Conservation (phyloP, 208 protist genomes). For the Angomonas deanei region DNA sequence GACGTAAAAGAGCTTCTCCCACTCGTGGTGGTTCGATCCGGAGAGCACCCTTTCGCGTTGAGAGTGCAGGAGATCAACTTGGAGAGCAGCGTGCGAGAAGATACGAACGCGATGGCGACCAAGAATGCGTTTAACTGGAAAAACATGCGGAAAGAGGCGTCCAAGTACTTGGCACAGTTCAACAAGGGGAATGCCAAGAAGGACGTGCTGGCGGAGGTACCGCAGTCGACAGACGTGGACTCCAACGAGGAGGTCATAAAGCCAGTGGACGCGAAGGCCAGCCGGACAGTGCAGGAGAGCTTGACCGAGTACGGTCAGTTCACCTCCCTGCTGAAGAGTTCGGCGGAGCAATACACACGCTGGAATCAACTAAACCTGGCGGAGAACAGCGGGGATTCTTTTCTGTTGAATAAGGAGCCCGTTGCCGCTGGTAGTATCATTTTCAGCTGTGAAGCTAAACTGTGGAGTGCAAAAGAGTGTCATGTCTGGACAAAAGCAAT, state of each 20-base stretch:
- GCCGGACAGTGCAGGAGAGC: constrained; percentile 36
- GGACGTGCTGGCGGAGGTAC: not conserved
- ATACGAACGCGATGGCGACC: not conserved
- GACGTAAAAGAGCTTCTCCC: not conserved
- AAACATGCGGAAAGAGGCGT: constrained; percentile 1
- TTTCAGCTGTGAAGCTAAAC: not conserved
- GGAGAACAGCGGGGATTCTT: not conserved
- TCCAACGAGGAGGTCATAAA: not conserved
- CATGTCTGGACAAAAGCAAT: not conserved
- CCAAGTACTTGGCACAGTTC: constrained; percentile 6
- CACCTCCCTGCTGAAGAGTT: constrained; percentile 14
- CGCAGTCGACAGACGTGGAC: constrained; percentile 7
- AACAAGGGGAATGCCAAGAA: constrained; percentile 3
- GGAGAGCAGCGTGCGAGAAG: constrained; percentile 21
- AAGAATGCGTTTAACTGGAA: constrained; percentile 1
- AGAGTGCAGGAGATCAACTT: not conserved
- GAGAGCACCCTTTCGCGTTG: not conserved
- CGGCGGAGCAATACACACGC: not conserved
- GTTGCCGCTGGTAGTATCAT: not conserved
- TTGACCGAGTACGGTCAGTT: constrained; percentile 58
- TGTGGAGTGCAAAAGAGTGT: not conserved
- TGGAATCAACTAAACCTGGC: not conserved
- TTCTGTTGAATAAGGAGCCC: not conserved
- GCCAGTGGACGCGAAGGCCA: not conserved
- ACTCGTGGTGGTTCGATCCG: not conserved